These are phyloP conservation scores for Sambucus nigra DNA, from an alignment of 129 eudicot genomes.

Conservation along the genomic window DNA sequence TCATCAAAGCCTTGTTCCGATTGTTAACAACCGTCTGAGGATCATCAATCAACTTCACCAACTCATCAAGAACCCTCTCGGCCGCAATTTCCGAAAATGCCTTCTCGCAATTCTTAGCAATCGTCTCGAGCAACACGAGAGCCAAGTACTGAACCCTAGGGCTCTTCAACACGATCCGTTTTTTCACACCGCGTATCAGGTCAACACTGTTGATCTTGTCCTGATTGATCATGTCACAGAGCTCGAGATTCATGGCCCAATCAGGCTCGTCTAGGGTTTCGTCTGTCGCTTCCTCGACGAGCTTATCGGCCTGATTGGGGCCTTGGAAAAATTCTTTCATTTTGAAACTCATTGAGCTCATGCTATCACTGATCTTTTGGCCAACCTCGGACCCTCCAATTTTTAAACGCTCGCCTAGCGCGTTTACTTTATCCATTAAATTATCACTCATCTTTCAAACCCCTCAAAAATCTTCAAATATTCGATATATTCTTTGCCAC, in stretches of 20 bases:
- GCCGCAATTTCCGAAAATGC: slow-evolving; percentile 95
- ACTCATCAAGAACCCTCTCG: slow-evolving; percentile 93
- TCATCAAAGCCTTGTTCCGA: slow-evolving; percentile 71
- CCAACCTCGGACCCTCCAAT: slow-evolving; percentile 84
- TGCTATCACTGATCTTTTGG: slow-evolving; percentile 68
- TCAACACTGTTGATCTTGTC: slow-evolving; percentile 73
- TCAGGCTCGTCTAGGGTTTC: slow-evolving; percentile 81
- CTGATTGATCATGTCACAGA: slow-evolving; percentile 75
- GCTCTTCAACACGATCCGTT: slow-evolving; percentile 57
- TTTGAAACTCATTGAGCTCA: slow-evolving; percentile 86
- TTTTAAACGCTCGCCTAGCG: slow-evolving; percentile 70
- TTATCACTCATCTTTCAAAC: slow-evolving; percentile 68
- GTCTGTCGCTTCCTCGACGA: slow-evolving; percentile 88
- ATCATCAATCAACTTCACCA: slow-evolving; percentile 95
- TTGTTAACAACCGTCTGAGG: slow-evolving; percentile 85
- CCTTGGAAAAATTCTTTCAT: slow-evolving; percentile 96
- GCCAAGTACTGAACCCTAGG: slow-evolving; percentile 81
- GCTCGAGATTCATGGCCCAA: slow-evolving; percentile 79
- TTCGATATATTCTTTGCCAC: no score
- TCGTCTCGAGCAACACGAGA: slow-evolving; percentile 82
- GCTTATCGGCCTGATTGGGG: slow-evolving; percentile 70
- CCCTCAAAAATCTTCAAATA: no score
- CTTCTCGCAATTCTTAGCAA: slow-evolving; percentile 88
- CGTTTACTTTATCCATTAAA: slow-evolving; percentile 78
- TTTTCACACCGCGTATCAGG: slow-evolving; percentile 73